Evolutionary conservation across 768 basidiomycete species (phyloP), one percentile per base, ranked within the genome.

Genomic region (Boletus rufocinnamomeus): DNA sequence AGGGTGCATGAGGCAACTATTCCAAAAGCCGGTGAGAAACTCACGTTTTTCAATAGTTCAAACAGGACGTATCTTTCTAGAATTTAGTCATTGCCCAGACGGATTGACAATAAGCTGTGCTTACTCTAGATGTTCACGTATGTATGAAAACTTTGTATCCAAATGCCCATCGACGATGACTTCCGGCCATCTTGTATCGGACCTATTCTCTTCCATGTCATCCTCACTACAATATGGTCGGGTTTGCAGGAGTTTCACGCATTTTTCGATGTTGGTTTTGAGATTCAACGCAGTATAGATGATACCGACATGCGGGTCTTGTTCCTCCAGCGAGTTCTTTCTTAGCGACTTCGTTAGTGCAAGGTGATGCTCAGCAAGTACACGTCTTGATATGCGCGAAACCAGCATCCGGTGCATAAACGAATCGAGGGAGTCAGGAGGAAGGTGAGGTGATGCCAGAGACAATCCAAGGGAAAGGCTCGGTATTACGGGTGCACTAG

Each of bases 331-430:
- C 56, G 55, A 66, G 63, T 71, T 72, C 21, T 60, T 61, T 35
- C 74, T 71, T 57, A 84, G 77, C 28, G 80, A 82, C 56, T 83
- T 79, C 8, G 92, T 89, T 6, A 96, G 78, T 2, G 91, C 89
- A 53, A 95, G 83, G 64, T 96, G 93, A 63, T 96, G 93, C 69
- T 95, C 91, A 5, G 86, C 90, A 25, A 96, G 81, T 34, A 96
- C 94, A 34, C 93, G 85, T 23, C 93, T 82, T 14, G 93, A 94
- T 70, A 95, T 94, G 53, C 93, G 83, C 2, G 93, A 95, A 50
- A 93, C 83, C 11, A 96, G 81, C 93, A 96, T 96, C 25, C 93
- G 85, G 25, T 86, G 83, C 88, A 94, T 92, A 72, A 94, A 93
- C 3, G 89, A 81, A 70, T 95, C 93, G 14, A 95, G 79, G 41